These are phyloP conservation scores for Penicillium tannophilum DNA, from an alignment of 495 filamentous ascomycete genomes.

Conservation along the genomic window DNA sequence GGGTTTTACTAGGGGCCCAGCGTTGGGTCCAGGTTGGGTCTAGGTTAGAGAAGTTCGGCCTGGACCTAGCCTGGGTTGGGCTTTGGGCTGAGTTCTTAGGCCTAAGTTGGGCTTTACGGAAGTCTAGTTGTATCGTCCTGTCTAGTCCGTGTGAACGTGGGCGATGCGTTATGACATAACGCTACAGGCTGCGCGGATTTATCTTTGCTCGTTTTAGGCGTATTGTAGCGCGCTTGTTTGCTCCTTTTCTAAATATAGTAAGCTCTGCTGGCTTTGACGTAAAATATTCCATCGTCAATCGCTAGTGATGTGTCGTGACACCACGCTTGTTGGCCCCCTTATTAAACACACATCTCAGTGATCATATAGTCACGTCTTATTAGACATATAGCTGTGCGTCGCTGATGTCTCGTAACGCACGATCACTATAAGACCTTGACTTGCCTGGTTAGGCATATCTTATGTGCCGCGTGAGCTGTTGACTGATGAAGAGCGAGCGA, in stretches of 20 bases:
- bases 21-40: too few species aligned
- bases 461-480: constrained; percentile 5
- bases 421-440: constrained; percentile 3
- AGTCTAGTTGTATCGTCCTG: not conserved
- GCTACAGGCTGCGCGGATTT: not conserved
- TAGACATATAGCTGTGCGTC: constrained; percentile 1
- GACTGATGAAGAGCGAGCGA: constrained; percentile 2
- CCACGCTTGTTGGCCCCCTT: constrained; percentile 1
- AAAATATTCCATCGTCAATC: too few species aligned
- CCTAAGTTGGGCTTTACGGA: too few species aligned
- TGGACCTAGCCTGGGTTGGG: too few species aligned
- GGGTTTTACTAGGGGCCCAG: too few species aligned
- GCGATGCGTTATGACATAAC: too few species aligned
- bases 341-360: not conserved
- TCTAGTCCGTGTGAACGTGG: too few species aligned
- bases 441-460: constrained; percentile 2
- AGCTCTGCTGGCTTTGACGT: constrained; percentile 3
- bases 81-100: too few species aligned
- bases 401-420: constrained; percentile 6
- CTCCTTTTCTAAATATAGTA: constrained; percentile 2
- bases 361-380: constrained; percentile 2
- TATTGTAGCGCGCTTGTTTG: not conserved
- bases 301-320: constrained; percentile 5
- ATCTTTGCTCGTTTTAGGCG: not conserved
- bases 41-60: too few species aligned